Percentiles rank a stretch among this genome's conserved stretches.
These are phyloP conservation scores for Phialophora macrospora DNA, from an alignment of 2,329 filamentous ascomycete genomes.

Conservation along the genomic window DNA sequence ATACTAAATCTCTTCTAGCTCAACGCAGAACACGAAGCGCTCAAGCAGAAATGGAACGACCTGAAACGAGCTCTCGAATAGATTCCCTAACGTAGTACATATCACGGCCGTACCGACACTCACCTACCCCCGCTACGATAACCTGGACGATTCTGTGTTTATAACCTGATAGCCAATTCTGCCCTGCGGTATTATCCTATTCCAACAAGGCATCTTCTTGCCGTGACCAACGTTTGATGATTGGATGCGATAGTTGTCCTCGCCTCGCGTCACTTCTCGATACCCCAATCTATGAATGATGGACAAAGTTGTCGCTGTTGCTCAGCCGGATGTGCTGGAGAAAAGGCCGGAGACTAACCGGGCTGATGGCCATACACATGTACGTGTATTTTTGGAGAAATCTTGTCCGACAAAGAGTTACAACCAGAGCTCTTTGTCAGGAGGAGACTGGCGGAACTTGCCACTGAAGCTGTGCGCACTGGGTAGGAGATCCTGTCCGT, in stretches of 20 bases:
- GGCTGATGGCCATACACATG: background rate
- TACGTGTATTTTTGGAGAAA: constrained; percentile 11
- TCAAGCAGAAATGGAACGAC: constrained; percentile 78
- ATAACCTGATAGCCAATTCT: background rate
- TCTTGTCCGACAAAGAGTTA: background rate
- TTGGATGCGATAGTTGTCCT: background rate
- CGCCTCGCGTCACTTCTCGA: constrained; percentile 7
- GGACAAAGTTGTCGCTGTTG: background rate
- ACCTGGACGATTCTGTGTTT: constrained; percentile 7
- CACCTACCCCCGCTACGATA: background rate
- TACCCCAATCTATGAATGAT: constrained; percentile 9
- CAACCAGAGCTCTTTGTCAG: background rate
- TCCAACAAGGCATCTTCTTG: background rate
- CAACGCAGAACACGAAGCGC: constrained; percentile 69
- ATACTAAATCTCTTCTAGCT: constrained; percentile 59
- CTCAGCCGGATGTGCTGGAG: background rate
- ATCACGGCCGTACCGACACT: background rate
- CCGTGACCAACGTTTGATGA: background rate
- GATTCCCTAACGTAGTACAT: background rate
- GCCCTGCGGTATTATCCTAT: background rate
- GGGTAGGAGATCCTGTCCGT: background rate
- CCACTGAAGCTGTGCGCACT: background rate
- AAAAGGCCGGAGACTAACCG: background rate
- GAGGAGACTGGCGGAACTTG: background rate
- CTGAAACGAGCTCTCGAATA: constrained; percentile 62